Base-by-base conservation (phyloP, 768 basidiomycete species). In the Collybia sp. region DNA sequence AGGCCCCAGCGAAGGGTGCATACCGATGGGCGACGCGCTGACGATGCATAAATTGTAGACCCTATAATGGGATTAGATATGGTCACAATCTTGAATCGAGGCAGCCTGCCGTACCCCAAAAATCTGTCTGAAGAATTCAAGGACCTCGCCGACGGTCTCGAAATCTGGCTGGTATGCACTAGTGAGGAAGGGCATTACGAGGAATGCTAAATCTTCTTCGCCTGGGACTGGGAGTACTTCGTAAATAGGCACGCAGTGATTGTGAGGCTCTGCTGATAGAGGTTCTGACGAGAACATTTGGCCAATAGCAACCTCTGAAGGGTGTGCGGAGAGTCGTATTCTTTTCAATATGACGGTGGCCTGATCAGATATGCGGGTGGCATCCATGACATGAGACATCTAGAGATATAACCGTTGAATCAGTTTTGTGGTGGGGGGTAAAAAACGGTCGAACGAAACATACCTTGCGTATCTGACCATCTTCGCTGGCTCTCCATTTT, bases 221-320 rank as follows among this genome's bases (percentile, higher is more conserved):
- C 35, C 35, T 12, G 56, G 57, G 8, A 55, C 37, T 6, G 47
- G 39, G 16, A 65, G 31, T 6, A 55, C 46, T 11, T 65, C 58
- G 18, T 53, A 54, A 9, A 71, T 37, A 0, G 64, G 67, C 2
- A 66, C 58, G 12, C 68, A 69, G 39, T 68, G 67, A n/a, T 71
- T 75, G 35, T 50, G 44, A 34, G 61, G 48, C 42, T 62, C 51
- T 18, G 30, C 17, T 1, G 41, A 36, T 6, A 54, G 40, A 6
- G 49, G 39, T 5, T 48, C 43, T 10, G 46, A 40, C 4, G 55
- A 54, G 44, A 61, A 50, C 55, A 62, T 49, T 45, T 30, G 45
- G 0, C 51, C 58, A 31, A 73, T 67, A 1, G 62, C 49, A 15
- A 60, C 46, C 18, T 76, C 70, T 0, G 58, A 13, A 19, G 61